phyloP scores from a whole-genome alignment of 495 filamentous ascomycete genomes.

The Podospora pseudoanserina region DNA sequence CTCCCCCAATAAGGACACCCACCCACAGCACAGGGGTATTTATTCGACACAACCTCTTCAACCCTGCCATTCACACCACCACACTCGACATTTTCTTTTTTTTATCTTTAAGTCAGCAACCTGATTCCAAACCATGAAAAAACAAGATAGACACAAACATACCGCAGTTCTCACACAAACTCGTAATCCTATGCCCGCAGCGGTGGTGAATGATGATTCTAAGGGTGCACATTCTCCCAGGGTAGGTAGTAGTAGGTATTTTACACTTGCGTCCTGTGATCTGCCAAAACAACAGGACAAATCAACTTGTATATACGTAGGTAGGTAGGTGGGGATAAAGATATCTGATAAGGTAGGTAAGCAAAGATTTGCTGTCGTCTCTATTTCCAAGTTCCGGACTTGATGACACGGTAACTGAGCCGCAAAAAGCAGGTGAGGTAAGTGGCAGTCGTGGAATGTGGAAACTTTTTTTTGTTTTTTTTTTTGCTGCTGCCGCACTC shows the following conservation, averaged over 20 bases:
- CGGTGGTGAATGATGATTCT: constrained; percentile 32
- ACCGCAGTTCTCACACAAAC: constrained; percentile 23
- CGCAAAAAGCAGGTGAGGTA: not conserved
- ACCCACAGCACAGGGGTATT: constrained; percentile 17
- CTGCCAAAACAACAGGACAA: no score
- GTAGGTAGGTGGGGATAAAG: no score
- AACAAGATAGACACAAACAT: constrained; percentile 2
- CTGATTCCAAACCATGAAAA: not conserved
- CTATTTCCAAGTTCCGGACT: not conserved
- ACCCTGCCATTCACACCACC: not conserved
- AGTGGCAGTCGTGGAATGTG: not conserved
- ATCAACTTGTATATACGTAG: no score
- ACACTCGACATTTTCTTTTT: constrained; percentile 16
- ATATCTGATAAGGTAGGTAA: no score
- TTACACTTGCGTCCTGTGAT: no score
- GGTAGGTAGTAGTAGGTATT: not conserved
- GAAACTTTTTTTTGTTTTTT: no score
- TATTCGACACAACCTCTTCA: constrained; percentile 15
- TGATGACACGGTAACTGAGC: not conserved
- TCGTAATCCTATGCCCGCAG: constrained; percentile 31
- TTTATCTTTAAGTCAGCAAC: not conserved
- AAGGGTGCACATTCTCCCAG: constrained; percentile 25
- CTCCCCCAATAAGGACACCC: constrained; percentile 19
- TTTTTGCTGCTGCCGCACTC: no score
- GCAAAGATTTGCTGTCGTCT: not conserved